Conservation (phyloP, 169 alveolate genomes). For the Eimeria praecox region DNA sequence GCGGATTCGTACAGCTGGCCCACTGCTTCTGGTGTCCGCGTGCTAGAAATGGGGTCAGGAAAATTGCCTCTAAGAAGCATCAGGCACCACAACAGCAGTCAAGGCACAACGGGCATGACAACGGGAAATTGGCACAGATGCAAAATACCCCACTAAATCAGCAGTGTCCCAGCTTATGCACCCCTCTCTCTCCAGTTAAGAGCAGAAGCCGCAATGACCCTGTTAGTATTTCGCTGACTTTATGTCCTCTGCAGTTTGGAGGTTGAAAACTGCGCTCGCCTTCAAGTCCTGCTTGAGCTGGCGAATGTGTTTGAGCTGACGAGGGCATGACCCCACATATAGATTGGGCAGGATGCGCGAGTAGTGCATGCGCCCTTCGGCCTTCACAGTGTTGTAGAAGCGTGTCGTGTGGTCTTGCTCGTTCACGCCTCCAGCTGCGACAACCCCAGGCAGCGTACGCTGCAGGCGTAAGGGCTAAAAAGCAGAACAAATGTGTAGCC, state of each 20-base stretch:
- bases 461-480: not conserved
- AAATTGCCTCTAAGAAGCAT: conserved; percentile 43
- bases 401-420: conserved; percentile 72
- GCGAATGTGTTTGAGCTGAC: conserved; percentile 72
- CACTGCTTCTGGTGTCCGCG: conserved; percentile 75
- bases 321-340: conserved; percentile 78
- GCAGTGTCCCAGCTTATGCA: not conserved
- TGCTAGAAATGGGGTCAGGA: conserved; percentile 72
- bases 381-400: conserved; percentile 66
- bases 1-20: conserved; percentile 72
- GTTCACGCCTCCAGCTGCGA: conserved; percentile 27
- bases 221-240: not conserved
- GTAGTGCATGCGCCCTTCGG: conserved; percentile 76
- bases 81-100: not conserved
- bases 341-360: conserved; percentile 68
- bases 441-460: not conserved
- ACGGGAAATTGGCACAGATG: not conserved
- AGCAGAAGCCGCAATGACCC: not conserved
- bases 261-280: conserved; percentile 48
- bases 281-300: conserved; percentile 73
- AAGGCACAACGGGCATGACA: not conserved
- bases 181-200: not conserved
- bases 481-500: not conserved
- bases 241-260: conserved; percentile 66
- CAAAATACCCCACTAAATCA: too few species aligned